Evolutionary conservation across 805 yeast species (phyloP).

Genomic region (Hemisphaericaspora nanyangensis): DNA sequence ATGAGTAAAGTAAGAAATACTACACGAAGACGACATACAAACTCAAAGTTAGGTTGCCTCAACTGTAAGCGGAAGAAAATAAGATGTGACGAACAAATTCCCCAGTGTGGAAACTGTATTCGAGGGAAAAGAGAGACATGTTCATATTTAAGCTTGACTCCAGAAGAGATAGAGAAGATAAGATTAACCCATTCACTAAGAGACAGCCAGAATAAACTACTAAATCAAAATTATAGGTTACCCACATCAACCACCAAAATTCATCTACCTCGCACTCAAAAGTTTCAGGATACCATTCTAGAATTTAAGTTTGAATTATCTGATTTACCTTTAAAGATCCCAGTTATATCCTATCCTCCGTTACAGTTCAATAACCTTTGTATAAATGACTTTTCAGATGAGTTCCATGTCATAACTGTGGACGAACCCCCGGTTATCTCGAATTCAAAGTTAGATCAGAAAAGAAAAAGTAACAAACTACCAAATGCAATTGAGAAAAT

Average conservation of each 20-base stretch:
- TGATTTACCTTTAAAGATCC: slow-evolving; percentile 18
- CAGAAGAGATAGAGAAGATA: slow-evolving; percentile 18
- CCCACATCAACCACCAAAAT: slow-evolving; percentile 18
- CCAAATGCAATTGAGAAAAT: slow-evolving; percentile 7
- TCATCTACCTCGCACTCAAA: background rate
- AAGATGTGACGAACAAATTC: slow-evolving; percentile 28
- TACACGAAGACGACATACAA: slow-evolving; percentile 25
- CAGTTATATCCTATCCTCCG: slow-evolving; percentile 17
- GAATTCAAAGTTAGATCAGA: too few relatives aligned
- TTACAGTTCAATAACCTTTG: slow-evolving; percentile 19
- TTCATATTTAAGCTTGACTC: slow-evolving; percentile 19
- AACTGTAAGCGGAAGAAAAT: slow-evolving; percentile 30
- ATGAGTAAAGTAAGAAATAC: background rate
- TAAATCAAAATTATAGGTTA: slow-evolving; percentile 21
- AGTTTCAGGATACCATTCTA: slow-evolving; percentile 6
- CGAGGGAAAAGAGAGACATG: slow-evolving; percentile 23
- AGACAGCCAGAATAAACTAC: slow-evolving; percentile 22
- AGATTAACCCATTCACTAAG: slow-evolving; percentile 25
- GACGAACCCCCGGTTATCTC: background rate
- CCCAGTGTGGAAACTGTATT: slow-evolving; percentile 24
- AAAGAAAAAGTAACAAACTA: too few relatives aligned
- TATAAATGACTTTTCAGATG: slow-evolving; percentile 16
- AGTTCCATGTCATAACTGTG: slow-evolving; percentile 11
- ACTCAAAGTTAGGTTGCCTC: slow-evolving; percentile 26
- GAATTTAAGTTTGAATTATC: slow-evolving; percentile 23